Base-by-base conservation (phyloP, 2,329 filamentous ascomycete species). In the Diaporthe australafricana region DNA sequence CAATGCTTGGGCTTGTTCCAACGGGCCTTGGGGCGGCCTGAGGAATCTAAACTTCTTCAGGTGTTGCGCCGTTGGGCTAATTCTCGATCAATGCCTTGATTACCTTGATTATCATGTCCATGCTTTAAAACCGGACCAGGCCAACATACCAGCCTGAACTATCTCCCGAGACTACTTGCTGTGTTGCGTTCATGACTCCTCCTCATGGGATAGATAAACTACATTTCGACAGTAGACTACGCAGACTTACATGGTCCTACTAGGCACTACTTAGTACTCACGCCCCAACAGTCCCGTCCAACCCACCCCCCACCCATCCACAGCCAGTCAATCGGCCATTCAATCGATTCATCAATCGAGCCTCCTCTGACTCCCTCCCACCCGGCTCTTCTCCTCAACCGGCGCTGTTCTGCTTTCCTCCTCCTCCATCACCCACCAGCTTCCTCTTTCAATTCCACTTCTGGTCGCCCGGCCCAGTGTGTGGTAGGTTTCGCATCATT, bases 391-490 rank as follows among this genome's bases (percentile, higher is more conserved):
- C 63, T 55, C 40, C 48, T 60, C 45, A 66, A 67, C 60, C 57
- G 70, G 56, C 47, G 55, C 52, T 62, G 65, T 63, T 25, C 66
- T 75, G 40, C 65, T 70, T 74, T 48, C 57, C 68, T 75, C 70
- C 53, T 73, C 73, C 71, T 74, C 73, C 71, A 71, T 70, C 62
- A 60, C 71, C 40, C 55, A 50, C 48, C 66, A 57, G 8, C 67
- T 17, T n/a, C 32, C 9, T 32, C 30, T 32, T 32, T 27, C 42
- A 30, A 42, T 9, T 35, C 42, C 42, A 47, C 40, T 55, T 25
- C 63, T 40, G 45, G 47, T 30, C 50, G 53, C 48, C 30, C 56
- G 32, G 53, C 48, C 40, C 56, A 40, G 62, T 47, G 50, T 48
- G 38, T 57, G 14, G 35, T 52, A 35, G 22, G 40, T 16, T 45